Evolutionary conservation across 2,329 filamentous ascomycete species (phyloP).

Genomic region (Penicillium olsonii): DNA sequence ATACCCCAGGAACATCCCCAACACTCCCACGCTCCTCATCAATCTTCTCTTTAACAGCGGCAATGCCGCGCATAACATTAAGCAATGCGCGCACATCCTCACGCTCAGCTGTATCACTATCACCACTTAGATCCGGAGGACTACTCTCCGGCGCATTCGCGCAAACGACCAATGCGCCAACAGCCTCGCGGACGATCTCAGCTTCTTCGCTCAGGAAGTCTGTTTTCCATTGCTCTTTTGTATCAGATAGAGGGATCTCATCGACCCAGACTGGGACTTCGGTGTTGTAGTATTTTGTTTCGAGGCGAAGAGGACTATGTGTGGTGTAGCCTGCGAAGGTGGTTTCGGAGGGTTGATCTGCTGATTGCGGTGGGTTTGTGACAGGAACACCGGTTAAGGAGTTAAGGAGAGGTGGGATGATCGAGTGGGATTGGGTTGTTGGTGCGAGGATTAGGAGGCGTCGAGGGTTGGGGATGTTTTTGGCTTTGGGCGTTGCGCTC

Average conservation of each 20-base stretch:
- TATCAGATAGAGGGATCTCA: constrained; percentile 35
- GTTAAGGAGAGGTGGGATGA: constrained; percentile 40
- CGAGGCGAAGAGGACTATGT: constrained; percentile 43
- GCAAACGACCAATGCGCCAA: constrained; percentile 46
- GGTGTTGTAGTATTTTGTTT: constrained; percentile 47
- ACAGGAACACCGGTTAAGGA: constrained; percentile 38
- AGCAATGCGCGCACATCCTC: constrained; percentile 31
- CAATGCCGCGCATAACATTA: constrained; percentile 39
- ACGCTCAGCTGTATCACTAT: constrained; percentile 1
- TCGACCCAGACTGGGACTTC: constrained; percentile 51
- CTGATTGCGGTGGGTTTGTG: constrained; percentile 19
- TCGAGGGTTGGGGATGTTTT: constrained; percentile 40
- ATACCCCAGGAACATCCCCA: constrained; percentile 40
- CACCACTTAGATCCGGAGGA: neutral
- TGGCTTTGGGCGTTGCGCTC: constrained; percentile 14
- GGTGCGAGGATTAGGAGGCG: constrained; percentile 46
- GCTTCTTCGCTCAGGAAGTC: constrained; percentile 46
- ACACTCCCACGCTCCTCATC: constrained; percentile 45
- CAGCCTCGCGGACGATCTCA: constrained; percentile 45
- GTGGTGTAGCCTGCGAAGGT: constrained; percentile 50
- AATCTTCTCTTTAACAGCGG: constrained; percentile 40
- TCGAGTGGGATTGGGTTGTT: constrained; percentile 34
- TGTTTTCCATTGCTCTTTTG: constrained; percentile 37
- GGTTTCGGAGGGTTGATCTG: constrained; percentile 18
- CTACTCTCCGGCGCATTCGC: constrained; percentile 29